phyloP scores from a whole-genome alignment of 2,329 filamentous ascomycete genomes.

The Claviceps monticola region DNA sequence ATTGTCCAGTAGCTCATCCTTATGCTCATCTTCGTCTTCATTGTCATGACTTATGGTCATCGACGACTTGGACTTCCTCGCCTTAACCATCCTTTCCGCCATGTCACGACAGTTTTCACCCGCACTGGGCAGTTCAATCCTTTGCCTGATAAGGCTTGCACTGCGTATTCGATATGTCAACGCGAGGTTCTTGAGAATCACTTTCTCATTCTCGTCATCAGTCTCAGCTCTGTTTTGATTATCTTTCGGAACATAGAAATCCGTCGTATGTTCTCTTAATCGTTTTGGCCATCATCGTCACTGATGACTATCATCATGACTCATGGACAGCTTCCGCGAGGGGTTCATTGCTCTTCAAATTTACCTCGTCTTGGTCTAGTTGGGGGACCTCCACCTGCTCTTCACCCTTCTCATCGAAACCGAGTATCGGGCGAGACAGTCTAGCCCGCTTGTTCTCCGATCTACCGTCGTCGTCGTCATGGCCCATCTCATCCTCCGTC shows the following conservation, averaged over 20 bases:
- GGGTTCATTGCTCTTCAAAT: neutral
- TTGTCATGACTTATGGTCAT: constrained; percentile 7
- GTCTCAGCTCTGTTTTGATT: constrained; percentile 3
- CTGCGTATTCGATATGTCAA: constrained; percentile 12
- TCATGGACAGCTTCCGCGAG: neutral
- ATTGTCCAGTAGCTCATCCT: constrained; percentile 15
- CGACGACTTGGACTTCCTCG: constrained; percentile 12
- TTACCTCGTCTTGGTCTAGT: neutral
- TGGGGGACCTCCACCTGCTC: neutral
- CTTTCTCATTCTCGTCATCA: constrained; percentile 7
- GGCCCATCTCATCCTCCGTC: constrained; percentile 14
- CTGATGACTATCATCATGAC: constrained; percentile 3
- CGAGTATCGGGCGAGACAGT: neutral
- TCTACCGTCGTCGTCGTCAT: constrained; percentile 8
- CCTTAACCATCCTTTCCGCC: constrained; percentile 10
- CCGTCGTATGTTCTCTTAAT: constrained; percentile 1
- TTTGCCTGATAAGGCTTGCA: constrained; percentile 4
- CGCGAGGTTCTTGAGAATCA: constrained; percentile 7
- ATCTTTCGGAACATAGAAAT: constrained; percentile 1
- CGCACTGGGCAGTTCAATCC: constrained; percentile 9
- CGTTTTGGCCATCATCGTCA: neutral
- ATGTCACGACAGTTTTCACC: constrained; percentile 7
- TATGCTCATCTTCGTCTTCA: constrained; percentile 1
- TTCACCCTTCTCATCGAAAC: constrained; percentile 2
- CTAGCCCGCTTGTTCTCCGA: neutral